Base-by-base conservation (phyloP, 768 basidiomycete genomes). In the Gyrodon lividus region DNA sequence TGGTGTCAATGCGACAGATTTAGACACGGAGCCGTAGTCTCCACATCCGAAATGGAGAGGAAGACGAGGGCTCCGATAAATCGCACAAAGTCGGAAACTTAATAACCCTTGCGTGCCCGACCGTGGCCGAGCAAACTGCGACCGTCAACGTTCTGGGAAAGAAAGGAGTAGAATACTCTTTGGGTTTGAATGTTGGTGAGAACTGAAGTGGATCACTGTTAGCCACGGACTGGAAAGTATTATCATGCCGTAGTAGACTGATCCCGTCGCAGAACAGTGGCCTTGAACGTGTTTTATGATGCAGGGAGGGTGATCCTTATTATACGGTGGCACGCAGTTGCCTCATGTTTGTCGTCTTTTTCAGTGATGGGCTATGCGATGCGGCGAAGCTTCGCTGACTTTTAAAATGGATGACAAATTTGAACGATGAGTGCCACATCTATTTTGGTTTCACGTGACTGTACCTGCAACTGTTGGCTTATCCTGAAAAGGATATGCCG, bases 401-500 rank as follows among this genome's bases (percentile, higher is more conserved):
- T 55, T 57, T 28, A 26, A 55, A 56, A 14, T 37, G 33, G 22
- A 16, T 48, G 43, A 48, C 44, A 52, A 58, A n/a, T n/a, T n/a
- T n/a, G n/a, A n/a, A n/a, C n/a, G n/a, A 52, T 58, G 54, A 56
- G 57, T 48, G 17, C 57, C 59, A 51, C 55, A 63, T 58, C 40
- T 49, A 51, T 56, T 22, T 53, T 23, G 22, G 2, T 16, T 22
- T 6, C 67, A 69, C 69, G 69, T 69, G 69, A 59, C 47, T 34
- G 67, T 67, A 35, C 62, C 65, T 65, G 54, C 44, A 45, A 14
- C 59, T 63, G 59, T 57, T 45, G 31, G 59, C 20, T 39, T 20
- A 12, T 4, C 62, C 61, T 16, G 41, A 67, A 63, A 58, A 56
- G 56, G 63, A 69, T 50, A 59, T 69, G 48, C 67, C 67, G 67